phyloP scores from a whole-genome alignment of 2,329 filamentous ascomycete genomes.

The Fusarium drepaniforme region DNA sequence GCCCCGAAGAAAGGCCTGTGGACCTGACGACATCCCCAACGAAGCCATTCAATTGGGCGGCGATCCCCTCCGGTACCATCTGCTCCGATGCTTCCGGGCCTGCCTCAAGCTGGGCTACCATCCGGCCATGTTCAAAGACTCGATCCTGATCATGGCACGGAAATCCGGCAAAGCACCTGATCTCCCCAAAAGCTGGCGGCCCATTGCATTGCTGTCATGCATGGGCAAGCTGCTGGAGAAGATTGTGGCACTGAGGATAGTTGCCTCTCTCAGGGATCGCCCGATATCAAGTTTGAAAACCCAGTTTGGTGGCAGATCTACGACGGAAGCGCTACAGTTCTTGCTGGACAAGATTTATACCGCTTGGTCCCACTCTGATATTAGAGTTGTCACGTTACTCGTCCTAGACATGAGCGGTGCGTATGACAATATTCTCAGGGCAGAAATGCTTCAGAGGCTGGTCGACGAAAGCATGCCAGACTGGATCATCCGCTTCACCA shows the following conservation, averaged over 20 bases:
- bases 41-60: constrained; percentile 10
- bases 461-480: constrained; percentile 1
- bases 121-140: constrained; percentile 10
- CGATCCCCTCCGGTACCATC: neutral
- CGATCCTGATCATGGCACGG: constrained; percentile 7
- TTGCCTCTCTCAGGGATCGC: neutral
- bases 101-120: constrained; percentile 9
- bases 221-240: constrained; percentile 21
- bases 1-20: neutral
- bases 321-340: constrained; percentile 17
- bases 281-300: neutral
- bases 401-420: constrained; percentile 17
- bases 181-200: constrained; percentile 7
- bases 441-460: constrained; percentile 7
- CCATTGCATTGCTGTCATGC: constrained; percentile 14
- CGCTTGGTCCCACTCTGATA: neutral
- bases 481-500: constrained; percentile 10
- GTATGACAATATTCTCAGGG: constrained; percentile 11
- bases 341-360: constrained; percentile 5
- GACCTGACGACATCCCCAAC: constrained; percentile 11
- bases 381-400: neutral
- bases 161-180: neutral
- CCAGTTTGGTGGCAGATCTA: constrained; percentile 13
- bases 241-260: constrained; percentile 7
- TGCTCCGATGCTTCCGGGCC: constrained; percentile 4